Base-by-base conservation (phyloP, 768 basidiomycete genomes). In the Artomyces pyxidatus region DNA sequence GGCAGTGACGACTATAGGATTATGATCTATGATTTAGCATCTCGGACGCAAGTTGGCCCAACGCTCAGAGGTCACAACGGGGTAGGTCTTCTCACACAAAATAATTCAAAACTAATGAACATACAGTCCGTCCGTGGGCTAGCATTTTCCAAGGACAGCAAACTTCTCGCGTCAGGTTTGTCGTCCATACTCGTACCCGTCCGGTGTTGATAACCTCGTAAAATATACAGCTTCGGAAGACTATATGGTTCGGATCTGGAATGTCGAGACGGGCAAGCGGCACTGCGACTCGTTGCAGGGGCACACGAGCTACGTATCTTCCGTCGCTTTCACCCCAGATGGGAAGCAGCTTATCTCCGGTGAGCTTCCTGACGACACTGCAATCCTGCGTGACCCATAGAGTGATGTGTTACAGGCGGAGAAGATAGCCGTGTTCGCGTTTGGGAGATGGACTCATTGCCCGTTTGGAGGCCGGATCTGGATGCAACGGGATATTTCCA, bases 291-390 rank as follows among this genome's bases (percentile, higher is more conserved):
- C 53, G n/a, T 35, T 54, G 19, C 22, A 47, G n/a, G 49, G 53
- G 4, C 45, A 51, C 25, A 51, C 39, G 8, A 38, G 22, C 23
- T 7, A 0, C 29, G 52, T 53, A 25, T 29, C 16, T 28, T 56
- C 47, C 1, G 41, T 51, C 26, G 39, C 19, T 23, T 57, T 57
- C 35, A 45, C 56, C n/a, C 50, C 54, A 29, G 54, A 56, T 47
- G 51, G 42, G 44, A 47, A 51, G 16, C 49, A 48, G 10, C 45
- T 56, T 28, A 14, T 50, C n/a, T 47, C 42, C 4, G 49, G 55
- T 46, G 22, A 21, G 43, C 23, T 25, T 12, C 16, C 17, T 42
- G 21, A 3, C 21, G 23, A 17, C 4, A 9, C 21, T 28, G 32
- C n/a, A 11, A 27, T 6, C 3, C 6, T 8, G 14, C 3, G 9